These are phyloP conservation scores for Stachybotrys chlorohalonatus DNA, from an alignment of 2,329 filamentous ascomycete species.

Conservation along the genomic window DNA sequence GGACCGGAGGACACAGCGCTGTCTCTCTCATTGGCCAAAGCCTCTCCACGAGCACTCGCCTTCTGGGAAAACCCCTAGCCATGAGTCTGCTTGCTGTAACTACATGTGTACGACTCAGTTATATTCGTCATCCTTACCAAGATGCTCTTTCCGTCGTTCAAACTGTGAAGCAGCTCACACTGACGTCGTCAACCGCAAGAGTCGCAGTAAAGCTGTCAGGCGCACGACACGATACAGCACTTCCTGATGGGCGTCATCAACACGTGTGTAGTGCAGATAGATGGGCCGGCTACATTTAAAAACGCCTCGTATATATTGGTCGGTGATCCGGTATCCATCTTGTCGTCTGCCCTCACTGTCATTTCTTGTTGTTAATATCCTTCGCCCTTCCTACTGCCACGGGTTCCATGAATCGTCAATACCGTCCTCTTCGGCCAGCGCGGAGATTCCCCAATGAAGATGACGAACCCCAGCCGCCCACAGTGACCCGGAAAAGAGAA, in stretches of 20 bases:
- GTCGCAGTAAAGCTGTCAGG: background rate
- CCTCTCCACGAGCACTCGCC: too few species aligned
- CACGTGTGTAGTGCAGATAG: background rate
- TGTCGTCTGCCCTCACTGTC: too few species aligned
- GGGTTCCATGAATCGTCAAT: background rate
- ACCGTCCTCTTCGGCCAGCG: background rate
- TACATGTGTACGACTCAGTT: too few species aligned
- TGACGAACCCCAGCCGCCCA: background rate
- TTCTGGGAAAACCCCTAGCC: too few species aligned
- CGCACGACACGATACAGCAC: background rate
- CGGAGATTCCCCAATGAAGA: background rate
- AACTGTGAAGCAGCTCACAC: background rate
- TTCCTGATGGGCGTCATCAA: background rate
- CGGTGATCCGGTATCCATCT: too few species aligned
- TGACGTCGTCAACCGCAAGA: background rate
- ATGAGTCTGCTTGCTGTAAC: too few species aligned
- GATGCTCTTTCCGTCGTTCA: too few species aligned
- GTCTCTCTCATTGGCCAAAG: too few species aligned
- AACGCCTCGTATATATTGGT: too few species aligned
- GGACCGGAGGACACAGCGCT: too few species aligned
- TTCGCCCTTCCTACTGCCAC: background rate
- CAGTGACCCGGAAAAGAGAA: constrained; percentile 1
- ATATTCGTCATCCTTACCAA: too few species aligned
- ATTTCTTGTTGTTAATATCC: too few species aligned
- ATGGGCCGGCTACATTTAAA: background rate